Percentiles rank a stretch among this genome's conserved stretches.
phyloP scores from a whole-genome alignment of 2,329 filamentous ascomycete genomes.

The Cadophora malorum region DNA sequence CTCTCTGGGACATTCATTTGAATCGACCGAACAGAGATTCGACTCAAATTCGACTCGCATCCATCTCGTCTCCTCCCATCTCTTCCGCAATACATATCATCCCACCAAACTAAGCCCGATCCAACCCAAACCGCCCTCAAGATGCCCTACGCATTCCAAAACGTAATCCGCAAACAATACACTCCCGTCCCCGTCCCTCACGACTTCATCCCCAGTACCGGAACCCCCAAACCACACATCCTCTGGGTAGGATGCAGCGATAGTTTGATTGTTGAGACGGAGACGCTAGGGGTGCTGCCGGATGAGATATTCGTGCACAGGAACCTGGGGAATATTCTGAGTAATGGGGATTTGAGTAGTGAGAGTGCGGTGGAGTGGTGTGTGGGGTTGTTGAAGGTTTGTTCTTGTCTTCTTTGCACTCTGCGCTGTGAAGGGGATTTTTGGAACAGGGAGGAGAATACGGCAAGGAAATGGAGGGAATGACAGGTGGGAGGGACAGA shows the following conservation, averaged over 20 bases:
- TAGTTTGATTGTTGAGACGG: constrained; percentile 69
- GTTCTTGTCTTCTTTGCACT: constrained; percentile 15
- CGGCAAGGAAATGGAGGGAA: no score
- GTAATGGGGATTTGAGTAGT: constrained; percentile 64
- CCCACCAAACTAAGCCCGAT: neutral
- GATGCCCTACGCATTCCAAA: constrained; percentile 45
- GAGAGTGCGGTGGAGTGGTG: constrained; percentile 69
- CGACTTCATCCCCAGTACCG: constrained; percentile 17
- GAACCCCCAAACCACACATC: constrained; percentile 51
- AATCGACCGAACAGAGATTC: no score
- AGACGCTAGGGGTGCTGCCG: constrained; percentile 63
- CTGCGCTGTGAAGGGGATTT: neutral
- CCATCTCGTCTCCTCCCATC: no score
- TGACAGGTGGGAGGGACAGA: neutral
- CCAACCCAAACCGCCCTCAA: constrained; percentile 40
- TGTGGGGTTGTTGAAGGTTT: constrained; percentile 65
- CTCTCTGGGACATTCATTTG: no score
- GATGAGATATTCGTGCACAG: constrained; percentile 75
- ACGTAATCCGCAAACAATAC: constrained; percentile 15
- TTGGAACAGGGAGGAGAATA: neutral
- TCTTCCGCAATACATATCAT: no score
- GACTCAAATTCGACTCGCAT: no score
- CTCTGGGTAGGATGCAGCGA: constrained; percentile 75
- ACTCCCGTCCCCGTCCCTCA: constrained; percentile 1
- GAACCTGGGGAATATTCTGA: constrained; percentile 72